Conservation (phyloP, 805 yeast genomes). For the Debaryomyces maramus region DNA sequence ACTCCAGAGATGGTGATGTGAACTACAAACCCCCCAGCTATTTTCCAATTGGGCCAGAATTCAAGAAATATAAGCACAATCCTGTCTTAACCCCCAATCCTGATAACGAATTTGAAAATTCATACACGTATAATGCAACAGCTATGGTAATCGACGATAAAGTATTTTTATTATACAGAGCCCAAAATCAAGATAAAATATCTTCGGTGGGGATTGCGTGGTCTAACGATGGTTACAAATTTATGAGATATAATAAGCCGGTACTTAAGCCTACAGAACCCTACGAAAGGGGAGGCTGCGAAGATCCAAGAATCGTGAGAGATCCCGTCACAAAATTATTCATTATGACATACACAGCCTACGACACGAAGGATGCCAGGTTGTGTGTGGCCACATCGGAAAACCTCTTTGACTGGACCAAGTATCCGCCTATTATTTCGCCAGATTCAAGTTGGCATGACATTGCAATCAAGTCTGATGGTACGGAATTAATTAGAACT, state of each 20-base stretch:
- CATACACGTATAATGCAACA: constrained; percentile 42
- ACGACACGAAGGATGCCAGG: constrained; percentile 33
- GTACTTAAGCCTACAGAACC: constrained; percentile 36
- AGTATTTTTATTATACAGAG: constrained; percentile 39
- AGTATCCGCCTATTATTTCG: constrained; percentile 35
- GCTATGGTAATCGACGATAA: constrained; percentile 41
- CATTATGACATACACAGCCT: constrained; percentile 43
- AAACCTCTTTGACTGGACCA: constrained; percentile 39
- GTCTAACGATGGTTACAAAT: constrained; percentile 39
- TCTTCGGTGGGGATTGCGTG: constrained; percentile 43
- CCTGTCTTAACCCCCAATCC: constrained; percentile 43
- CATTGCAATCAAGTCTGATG: constrained; percentile 26
- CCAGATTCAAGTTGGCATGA: constrained; percentile 30
- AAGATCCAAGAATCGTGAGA: constrained; percentile 43
- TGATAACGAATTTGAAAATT: constrained; percentile 35
- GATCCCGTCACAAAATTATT: constrained; percentile 36
- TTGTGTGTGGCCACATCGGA: constrained; percentile 40
- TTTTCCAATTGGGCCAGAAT: constrained; percentile 44
- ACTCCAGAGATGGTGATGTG: constrained; percentile 30
- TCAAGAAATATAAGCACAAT: constrained; percentile 32
- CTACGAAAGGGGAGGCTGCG: constrained; percentile 42
- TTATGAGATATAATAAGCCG: constrained; percentile 30
- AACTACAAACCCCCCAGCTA: constrained; percentile 32
- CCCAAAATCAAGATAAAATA: constrained; percentile 33
- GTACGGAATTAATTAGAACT: constrained; percentile 24